phyloP scores from a whole-genome alignment of 495 filamentous ascomycete species.

The Chaetomium fimeti region DNA sequence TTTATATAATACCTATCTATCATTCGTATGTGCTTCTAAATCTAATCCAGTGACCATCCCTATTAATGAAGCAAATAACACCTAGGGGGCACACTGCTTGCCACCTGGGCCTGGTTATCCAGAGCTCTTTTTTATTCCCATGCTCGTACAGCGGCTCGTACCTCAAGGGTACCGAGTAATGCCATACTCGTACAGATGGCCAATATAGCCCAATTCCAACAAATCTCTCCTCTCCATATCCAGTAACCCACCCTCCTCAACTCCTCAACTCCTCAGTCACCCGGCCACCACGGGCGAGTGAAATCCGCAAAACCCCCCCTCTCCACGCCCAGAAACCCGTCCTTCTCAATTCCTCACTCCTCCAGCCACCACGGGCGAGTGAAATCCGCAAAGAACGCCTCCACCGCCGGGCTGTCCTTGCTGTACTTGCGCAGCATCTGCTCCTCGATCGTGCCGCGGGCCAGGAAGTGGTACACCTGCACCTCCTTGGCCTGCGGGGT shows the following conservation, averaged over 20 bases:
- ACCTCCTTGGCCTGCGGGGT: conserved; percentile 67
- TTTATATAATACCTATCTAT: neutral
- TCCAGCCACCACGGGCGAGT: conserved; percentile 21
- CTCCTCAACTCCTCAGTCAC: neutral
- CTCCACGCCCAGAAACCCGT: neutral
- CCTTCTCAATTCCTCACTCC: neutral
- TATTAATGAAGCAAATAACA: conserved; percentile 9
- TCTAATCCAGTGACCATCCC: neutral
- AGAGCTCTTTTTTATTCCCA: neutral
- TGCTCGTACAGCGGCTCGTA: neutral
- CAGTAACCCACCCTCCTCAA: neutral
- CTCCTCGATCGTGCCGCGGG: conserved; percentile 65
- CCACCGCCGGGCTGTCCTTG: neutral
- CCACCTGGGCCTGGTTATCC: neutral
- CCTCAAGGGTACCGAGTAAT: neutral
- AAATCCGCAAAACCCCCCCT: conserved; percentile 10
- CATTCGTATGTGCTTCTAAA: conserved; percentile 3
- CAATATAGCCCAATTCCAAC: neutral
- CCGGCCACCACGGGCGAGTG: conserved; percentile 18
- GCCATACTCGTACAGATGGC: neutral
- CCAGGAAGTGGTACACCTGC: conserved; percentile 66
- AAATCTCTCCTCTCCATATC: neutral
- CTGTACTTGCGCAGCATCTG: conserved; percentile 54
- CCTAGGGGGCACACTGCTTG: neutral
- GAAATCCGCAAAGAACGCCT: conserved; percentile 8